A percentile compares a stretch with the other conserved stretches of the same genome.
Conservation (phyloP, 2,329 filamentous ascomycete species). For the Aspergillus tamarii region DNA sequence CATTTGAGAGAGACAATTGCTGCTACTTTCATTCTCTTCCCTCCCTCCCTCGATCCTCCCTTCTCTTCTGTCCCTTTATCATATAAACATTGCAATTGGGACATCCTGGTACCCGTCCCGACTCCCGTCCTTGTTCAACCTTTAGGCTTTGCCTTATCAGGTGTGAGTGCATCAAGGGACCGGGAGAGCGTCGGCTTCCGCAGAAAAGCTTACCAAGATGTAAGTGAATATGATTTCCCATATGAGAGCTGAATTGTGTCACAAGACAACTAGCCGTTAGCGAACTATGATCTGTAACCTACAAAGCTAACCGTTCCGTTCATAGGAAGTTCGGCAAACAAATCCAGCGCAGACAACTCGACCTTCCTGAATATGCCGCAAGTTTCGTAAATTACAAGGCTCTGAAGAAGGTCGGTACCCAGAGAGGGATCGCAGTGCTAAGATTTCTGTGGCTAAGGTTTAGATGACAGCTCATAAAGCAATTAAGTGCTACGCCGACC, state of each 20-base stretch:
- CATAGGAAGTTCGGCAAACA: constrained; percentile 99
- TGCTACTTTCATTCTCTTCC: constrained; percentile 8
- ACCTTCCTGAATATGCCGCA: constrained; percentile 98
- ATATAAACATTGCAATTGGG: constrained; percentile 7
- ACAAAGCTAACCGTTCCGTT: constrained; percentile 14
- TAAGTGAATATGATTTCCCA: constrained; percentile 14
- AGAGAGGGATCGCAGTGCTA: not conserved
- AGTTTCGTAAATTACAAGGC: constrained; percentile 99
- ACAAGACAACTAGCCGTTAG: not conserved
- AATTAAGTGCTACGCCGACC: constrained; percentile 87
- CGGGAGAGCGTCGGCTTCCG: constrained; percentile 13
- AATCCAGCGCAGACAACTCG: constrained; percentile 97
- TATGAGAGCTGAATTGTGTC: not conserved
- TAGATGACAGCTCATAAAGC: constrained; percentile 84
- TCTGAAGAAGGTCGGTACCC: constrained; percentile 79
- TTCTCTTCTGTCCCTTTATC: not conserved
- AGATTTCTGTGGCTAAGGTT: constrained; percentile 30
- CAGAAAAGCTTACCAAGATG: constrained; percentile 22
- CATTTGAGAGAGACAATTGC: constrained; percentile 3
- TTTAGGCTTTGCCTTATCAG: constrained; percentile 6
- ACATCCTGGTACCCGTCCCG: constrained; percentile 6
- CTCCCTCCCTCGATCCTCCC: not conserved
- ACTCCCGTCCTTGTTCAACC: constrained; percentile 1
- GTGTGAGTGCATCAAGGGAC: constrained; percentile 14
- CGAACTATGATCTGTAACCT: not conserved